A percentile compares a stretch with the other conserved stretches of the same genome.
These are phyloP conservation scores for Malassezia arunalokei DNA, from an alignment of 1,284 basidiomycete genomes.

Conservation along the genomic window DNA sequence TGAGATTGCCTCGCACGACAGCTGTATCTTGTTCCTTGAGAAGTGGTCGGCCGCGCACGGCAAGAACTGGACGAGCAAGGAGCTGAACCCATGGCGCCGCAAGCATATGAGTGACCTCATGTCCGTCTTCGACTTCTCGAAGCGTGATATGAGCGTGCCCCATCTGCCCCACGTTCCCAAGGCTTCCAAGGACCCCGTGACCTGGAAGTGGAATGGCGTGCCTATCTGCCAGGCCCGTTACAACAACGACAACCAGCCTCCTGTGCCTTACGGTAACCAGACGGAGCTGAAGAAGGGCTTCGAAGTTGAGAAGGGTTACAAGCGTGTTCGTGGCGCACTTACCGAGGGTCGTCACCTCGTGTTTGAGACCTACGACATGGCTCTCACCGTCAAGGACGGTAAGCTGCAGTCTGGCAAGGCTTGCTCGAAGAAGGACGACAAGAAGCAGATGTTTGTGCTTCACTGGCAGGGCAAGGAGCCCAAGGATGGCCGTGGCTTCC, in stretches of 20 bases:
- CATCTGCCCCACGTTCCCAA: slow-evolving; percentile 10
- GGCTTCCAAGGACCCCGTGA: slow-evolving; percentile 13
- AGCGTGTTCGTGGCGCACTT: slow-evolving; percentile 20
- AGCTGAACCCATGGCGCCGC: slow-evolving; percentile 29
- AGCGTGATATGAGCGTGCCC: slow-evolving; percentile 13
- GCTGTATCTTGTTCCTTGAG: slow-evolving; percentile 30
- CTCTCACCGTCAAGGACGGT: slow-evolving; percentile 12
- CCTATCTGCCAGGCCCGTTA: slow-evolving; percentile 15
- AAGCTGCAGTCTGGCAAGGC: not conserved
- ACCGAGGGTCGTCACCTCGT: slow-evolving; percentile 24
- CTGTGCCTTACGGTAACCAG: slow-evolving; percentile 13
- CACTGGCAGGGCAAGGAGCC: slow-evolving; percentile 6
- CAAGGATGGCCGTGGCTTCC: slow-evolving; percentile 10
- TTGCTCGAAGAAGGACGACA: not conserved
- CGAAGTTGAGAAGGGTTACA: slow-evolving; percentile 19
- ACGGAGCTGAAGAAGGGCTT: slow-evolving; percentile 12
- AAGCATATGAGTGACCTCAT: slow-evolving; percentile 25
- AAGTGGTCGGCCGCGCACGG: slow-evolving; percentile 30
- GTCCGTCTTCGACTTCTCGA: slow-evolving; percentile 30
- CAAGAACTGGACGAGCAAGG: slow-evolving; percentile 20
- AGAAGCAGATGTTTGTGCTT: slow-evolving; percentile 10
- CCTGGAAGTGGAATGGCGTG: slow-evolving; percentile 17
- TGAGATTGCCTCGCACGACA: slow-evolving; percentile 28
- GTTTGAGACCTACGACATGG: slow-evolving; percentile 19
- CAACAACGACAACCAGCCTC: slow-evolving; percentile 7